Evolutionary conservation across 805 yeast genomes (phyloP), one percentile per base, ranked within the genome.

Genomic region (Cyberlindnera bimundalis): DNA sequence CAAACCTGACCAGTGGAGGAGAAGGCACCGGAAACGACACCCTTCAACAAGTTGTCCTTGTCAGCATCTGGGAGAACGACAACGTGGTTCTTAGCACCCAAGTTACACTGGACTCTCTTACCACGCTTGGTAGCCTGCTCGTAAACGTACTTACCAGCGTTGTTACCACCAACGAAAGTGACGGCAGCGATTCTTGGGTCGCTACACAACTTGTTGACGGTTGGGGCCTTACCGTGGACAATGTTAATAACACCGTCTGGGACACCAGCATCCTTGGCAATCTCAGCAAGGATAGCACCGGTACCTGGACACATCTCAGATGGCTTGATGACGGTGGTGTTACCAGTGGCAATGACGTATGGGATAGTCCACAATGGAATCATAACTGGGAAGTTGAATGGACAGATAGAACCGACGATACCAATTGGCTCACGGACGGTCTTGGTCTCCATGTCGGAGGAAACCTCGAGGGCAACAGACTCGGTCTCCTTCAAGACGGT

Each of bases 1-100:
- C 91, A 83, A 59, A 89, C 77, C 70, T 83, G 91, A 47, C 90
- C 91, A 15, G 90, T 89, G 37, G 90, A 89, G 24, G 90, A 88
- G 61, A 83, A 83, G 18, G 88, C 85, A 39, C 90, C 88, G 36
- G 87, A 84, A 43, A 71, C 79, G 35, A 83, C 66, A 40, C 84
- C 81, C 57, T 77, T 79, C 51, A 83, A 65, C 35, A 84, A 74
- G 47, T 76, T 77, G 46, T 66, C 62, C 61, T 78, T 76, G 64
- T 80, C 76, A 34, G 88, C 87, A 54, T 83, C 90, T 14, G 89
- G 87, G 47, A 81, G 66, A 14, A 83, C 77, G 40, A 84, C 73
- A 55, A 83, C 74, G 62, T 83, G 91, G 70, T 83, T 83, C 66
- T 83, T 83, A 33, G 90, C 90, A 17, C 89, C 90, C 57, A 84